These are phyloP conservation scores for Chlorophyllum brunneum DNA, from an alignment of 768 basidiomycete species.

Conservation along the genomic window DNA sequence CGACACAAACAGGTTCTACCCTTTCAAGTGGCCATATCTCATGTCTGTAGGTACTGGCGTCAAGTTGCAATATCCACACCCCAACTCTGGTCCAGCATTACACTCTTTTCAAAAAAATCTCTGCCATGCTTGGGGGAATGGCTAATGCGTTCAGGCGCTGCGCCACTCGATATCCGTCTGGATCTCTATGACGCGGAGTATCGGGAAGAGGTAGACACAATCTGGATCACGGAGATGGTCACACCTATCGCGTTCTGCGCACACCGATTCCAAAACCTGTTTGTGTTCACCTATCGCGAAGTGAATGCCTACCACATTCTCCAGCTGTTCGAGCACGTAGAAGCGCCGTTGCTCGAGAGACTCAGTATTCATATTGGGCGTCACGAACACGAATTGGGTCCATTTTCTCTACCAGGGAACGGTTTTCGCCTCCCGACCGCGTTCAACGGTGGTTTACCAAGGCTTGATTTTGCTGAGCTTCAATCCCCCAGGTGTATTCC, in stretches of 20 bases:
- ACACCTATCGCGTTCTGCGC: constrained; percentile 18
- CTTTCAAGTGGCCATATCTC: constrained; percentile 34
- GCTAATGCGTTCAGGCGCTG: constrained; percentile 13
- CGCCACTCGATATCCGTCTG: constrained; percentile 12
- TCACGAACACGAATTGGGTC: not conserved
- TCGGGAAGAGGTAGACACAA: not conserved
- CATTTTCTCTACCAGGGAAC: not conserved
- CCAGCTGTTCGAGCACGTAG: constrained; percentile 15
- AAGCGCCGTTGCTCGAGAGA: constrained; percentile 24
- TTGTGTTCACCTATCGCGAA: constrained; percentile 22
- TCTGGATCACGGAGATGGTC: constrained; percentile 6
- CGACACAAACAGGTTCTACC: constrained; percentile 23
- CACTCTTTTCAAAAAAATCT: not conserved
- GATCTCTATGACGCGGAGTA: constrained; percentile 3
- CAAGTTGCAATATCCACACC: constrained; percentile 30
- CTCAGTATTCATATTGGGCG: constrained; percentile 16
- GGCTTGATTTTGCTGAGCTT: constrained; percentile 23
- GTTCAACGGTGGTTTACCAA: constrained; percentile 20
- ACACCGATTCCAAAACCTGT: constrained; percentile 24
- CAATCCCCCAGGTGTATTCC: constrained; percentile 24
- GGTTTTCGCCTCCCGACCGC: constrained; percentile 11
- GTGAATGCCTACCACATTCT: constrained; percentile 22
- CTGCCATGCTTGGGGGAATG: constrained; percentile 6
- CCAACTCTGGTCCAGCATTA: constrained; percentile 35
- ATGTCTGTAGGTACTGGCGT: constrained; percentile 42